These are phyloP conservation scores for Erodium moschatum DNA, from an alignment of 441 rosid species.

Conservation along the genomic window DNA sequence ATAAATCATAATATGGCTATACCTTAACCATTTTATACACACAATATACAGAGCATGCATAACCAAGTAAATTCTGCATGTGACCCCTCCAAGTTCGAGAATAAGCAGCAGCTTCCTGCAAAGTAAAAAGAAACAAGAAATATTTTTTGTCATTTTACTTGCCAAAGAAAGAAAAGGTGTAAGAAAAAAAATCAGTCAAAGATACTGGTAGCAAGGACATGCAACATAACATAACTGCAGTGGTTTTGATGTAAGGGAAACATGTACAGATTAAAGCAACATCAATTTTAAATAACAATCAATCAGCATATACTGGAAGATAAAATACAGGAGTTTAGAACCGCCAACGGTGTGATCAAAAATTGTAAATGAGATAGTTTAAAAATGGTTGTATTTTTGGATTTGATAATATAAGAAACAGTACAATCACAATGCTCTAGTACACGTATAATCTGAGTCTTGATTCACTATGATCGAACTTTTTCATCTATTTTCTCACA, in stretches of 20 bases:
- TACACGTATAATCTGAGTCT: neutral
- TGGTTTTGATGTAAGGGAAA: neutral
- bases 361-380: neutral
- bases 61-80: constrained; percentile 95
- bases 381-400: too few species aligned
- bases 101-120: constrained; percentile 95
- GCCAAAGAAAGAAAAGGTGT: neutral
- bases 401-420: neutral
- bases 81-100: constrained; percentile 98
- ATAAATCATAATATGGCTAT: constrained; percentile 8
- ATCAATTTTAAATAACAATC: neutral
- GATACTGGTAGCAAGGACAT: neutral
- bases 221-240: neutral
- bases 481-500: neutral
- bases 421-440: neutral
- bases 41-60: constrained; percentile 87
- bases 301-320: neutral
- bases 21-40: constrained; percentile 99
- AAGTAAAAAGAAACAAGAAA: constrained; percentile 17
- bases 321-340: too few species aligned
- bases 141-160: neutral
- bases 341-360: neutral
- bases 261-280: neutral
- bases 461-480: neutral
- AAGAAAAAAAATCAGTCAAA: neutral